A percentile compares a stretch with the other conserved stretches of the same genome.
Evolutionary conservation across 495 filamentous ascomycete species (phyloP).

Genomic region (Hypoxylon intermedium): DNA sequence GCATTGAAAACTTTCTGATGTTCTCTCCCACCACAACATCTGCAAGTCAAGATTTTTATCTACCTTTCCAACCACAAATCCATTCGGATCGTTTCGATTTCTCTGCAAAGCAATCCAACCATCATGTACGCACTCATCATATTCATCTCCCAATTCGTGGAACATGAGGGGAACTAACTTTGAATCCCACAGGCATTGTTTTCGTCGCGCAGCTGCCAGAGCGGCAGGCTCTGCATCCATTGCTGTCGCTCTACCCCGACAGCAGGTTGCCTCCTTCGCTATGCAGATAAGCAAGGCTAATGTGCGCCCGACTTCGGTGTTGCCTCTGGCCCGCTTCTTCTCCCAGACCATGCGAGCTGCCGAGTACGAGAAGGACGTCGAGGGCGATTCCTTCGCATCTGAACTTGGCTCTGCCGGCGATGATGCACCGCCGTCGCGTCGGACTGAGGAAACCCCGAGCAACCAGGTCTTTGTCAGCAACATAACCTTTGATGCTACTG

Average conservation of each 20-base stretch:
- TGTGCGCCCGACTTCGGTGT: constrained; percentile 20
- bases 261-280: constrained; percentile 41
- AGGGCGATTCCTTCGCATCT: no score
- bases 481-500: constrained; percentile 81
- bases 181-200: constrained; percentile 53
- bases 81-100: background rate
- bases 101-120: background rate
- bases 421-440: background rate
- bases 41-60: no score
- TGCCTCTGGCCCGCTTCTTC: constrained; percentile 46
- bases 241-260: constrained; percentile 52
- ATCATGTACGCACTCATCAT: background rate
- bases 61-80: no score
- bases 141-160: background rate
- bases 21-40: no score
- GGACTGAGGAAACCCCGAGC: background rate
- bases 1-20: background rate
- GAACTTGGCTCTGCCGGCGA: no score
- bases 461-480: constrained; percentile 80
- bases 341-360: constrained; percentile 42
- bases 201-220: constrained; percentile 65
- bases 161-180: constrained; percentile 18
- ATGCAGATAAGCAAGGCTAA: constrained; percentile 37
- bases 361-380: constrained; percentile 29
- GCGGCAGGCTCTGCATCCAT: constrained; percentile 60